Evolutionary conservation across 2,329 filamentous ascomycete species (phyloP).

Genomic region (Trichoderma sp.): DNA sequence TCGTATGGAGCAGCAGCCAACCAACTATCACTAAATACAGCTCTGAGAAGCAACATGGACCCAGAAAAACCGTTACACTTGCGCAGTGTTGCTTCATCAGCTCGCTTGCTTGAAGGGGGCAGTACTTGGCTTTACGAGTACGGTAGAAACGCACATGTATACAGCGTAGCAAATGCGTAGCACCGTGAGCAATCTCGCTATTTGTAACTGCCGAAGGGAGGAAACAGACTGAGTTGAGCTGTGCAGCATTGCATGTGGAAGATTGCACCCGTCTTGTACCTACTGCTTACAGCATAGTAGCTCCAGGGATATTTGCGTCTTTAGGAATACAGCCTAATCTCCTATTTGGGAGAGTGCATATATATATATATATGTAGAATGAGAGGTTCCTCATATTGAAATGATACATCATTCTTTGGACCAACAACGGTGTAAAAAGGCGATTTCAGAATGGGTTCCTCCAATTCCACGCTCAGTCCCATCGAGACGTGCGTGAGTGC

Average conservation of each 20-base stretch:
- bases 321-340: background rate
- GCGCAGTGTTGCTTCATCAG: background rate
- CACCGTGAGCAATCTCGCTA: background rate
- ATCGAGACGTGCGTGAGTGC: constrained; percentile 49
- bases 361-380: background rate
- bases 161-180: background rate
- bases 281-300: background rate
- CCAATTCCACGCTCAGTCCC: constrained; percentile 42
- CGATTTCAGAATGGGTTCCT: constrained; percentile 9
- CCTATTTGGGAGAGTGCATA: background rate
- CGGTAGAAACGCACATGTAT: background rate
- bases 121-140: too few species aligned
- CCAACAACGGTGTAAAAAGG: background rate
- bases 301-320: background rate
- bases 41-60: background rate
- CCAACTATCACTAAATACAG: background rate
- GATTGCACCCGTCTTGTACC: background rate
- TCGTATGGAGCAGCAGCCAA: background rate
- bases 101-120: background rate
- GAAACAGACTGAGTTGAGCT: background rate
- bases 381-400: background rate
- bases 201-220: background rate
- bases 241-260: background rate
- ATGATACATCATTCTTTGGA: background rate
- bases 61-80: background rate